Conservation (phyloP, 1,139 yeast genomes). For the Suhomyces yuchorum region DNA sequence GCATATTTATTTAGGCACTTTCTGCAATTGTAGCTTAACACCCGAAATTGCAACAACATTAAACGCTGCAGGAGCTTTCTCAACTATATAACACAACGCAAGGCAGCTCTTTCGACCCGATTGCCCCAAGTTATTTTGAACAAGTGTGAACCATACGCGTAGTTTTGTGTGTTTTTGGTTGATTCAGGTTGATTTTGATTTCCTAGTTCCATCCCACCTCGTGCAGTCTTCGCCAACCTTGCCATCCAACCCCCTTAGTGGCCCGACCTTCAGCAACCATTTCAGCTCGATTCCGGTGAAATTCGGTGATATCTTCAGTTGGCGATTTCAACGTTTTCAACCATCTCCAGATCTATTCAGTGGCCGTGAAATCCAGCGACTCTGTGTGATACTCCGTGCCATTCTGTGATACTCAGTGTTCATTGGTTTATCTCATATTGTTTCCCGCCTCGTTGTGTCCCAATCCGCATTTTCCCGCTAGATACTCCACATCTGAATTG, state of each 20-base stretch:
- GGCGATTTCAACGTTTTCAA: too few relatives aligned
- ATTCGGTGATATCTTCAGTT: too few relatives aligned
- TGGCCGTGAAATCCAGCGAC: too few relatives aligned
- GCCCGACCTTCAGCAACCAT: not conserved
- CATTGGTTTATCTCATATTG: not conserved
- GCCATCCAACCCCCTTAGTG: not conserved
- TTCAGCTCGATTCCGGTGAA: not conserved
- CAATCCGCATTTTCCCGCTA: not conserved
- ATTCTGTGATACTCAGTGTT: not conserved
- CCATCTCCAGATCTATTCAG: too few relatives aligned
- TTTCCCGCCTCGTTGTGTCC: not conserved
- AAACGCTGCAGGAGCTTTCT: not conserved
- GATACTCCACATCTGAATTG: not conserved
- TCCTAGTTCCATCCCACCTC: not conserved
- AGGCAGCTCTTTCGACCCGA: not conserved
- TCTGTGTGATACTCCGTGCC: not conserved
- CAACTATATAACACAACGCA: not conserved
- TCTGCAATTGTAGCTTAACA: not conserved
- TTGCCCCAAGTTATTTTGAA: not conserved
- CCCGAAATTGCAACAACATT: not conserved
- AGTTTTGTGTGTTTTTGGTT: not conserved
- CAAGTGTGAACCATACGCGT: not conserved
- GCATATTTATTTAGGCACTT: conserved; percentile 4
- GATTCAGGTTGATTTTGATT: not conserved
- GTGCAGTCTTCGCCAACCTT: not conserved